These are phyloP conservation scores for Wickerhamomyces ciferrii DNA, from an alignment of 805 yeast genomes.

Conservation along the genomic window DNA sequence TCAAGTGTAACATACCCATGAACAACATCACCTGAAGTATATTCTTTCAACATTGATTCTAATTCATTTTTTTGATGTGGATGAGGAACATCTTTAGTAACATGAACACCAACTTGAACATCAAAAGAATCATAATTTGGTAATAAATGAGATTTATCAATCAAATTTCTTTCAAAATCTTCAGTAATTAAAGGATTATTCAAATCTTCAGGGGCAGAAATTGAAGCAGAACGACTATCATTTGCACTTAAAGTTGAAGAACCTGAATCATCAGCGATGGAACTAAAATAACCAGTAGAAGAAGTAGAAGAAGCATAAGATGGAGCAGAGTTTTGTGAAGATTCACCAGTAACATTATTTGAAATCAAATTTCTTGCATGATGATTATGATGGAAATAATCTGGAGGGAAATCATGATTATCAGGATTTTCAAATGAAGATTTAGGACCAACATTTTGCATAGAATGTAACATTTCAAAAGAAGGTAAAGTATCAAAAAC, in stretches of 20 bases:
- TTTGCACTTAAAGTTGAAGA: neutral
- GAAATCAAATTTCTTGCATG: neutral
- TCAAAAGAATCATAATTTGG: slow-evolving; percentile 31
- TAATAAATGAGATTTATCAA: slow-evolving; percentile 46
- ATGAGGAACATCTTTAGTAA: slow-evolving; percentile 45
- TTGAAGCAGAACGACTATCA: neutral
- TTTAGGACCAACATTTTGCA: slow-evolving; percentile 28
- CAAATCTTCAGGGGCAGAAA: neutral
- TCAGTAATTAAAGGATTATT: neutral
- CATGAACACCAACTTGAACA: slow-evolving; percentile 40
- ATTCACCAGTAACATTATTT: neutral
- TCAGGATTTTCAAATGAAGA: slow-evolving; percentile 24
- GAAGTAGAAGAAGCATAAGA: neutral
- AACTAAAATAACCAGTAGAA: neutral
- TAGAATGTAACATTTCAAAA: slow-evolving; percentile 42
- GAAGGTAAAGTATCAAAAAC: slow-evolving; percentile 37
- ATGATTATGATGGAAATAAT: slow-evolving; percentile 13
- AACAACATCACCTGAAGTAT: slow-evolving; percentile 61
- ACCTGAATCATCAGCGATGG: neutral
- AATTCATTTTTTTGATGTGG: slow-evolving; percentile 27
- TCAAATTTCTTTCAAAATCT: slow-evolving; percentile 35
- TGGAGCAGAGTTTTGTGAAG: neutral
- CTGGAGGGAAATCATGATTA: slow-evolving; percentile 20
- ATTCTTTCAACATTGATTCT: slow-evolving; percentile 43
- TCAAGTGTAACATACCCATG: slow-evolving; percentile 52